phyloP scores from a whole-genome alignment of 352 stramenopile genomes.

The Phytophthora boehmeriae region DNA sequence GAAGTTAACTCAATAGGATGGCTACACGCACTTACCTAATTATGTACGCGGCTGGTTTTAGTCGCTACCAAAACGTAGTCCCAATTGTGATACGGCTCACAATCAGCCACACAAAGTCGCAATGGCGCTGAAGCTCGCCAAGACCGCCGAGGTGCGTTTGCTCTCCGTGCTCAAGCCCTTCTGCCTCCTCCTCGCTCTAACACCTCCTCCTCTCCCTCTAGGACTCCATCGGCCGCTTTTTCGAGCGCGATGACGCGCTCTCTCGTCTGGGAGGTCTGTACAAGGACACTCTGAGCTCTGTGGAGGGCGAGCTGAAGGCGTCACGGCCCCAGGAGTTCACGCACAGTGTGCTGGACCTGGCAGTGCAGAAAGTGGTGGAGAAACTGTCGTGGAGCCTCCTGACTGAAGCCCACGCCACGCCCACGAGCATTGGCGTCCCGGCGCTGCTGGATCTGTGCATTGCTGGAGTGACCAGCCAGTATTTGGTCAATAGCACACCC shows the following conservation, averaged over 20 bases:
- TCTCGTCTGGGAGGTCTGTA: constrained; percentile 55
- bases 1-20: too few species aligned
- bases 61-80: too few species aligned
- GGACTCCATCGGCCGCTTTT: constrained; percentile 67
- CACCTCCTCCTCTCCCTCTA: constrained; percentile 19
- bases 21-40: too few species aligned
- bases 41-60: too few species aligned
- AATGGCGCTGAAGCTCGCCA: constrained; percentile 71
- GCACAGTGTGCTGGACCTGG: constrained; percentile 75
- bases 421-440: constrained; percentile 62
- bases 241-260: constrained; percentile 57
- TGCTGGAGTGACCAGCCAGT: constrained; percentile 65
- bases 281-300: constrained; percentile 32
- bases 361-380: constrained; percentile 83
- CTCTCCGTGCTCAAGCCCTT: not conserved
- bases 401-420: constrained; percentile 57
- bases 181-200: constrained; percentile 12
- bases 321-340: constrained; percentile 46
- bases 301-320: constrained; percentile 41
- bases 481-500: constrained; percentile 70
- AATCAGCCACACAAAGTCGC: not conserved
- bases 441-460: constrained; percentile 85
- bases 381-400: constrained; percentile 81
- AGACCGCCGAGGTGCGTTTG: constrained; percentile 60
- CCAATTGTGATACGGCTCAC: too few species aligned